These are phyloP conservation scores for Trichoderma oligosporum DNA, from an alignment of 2,329 filamentous ascomycete species.

Conservation along the genomic window DNA sequence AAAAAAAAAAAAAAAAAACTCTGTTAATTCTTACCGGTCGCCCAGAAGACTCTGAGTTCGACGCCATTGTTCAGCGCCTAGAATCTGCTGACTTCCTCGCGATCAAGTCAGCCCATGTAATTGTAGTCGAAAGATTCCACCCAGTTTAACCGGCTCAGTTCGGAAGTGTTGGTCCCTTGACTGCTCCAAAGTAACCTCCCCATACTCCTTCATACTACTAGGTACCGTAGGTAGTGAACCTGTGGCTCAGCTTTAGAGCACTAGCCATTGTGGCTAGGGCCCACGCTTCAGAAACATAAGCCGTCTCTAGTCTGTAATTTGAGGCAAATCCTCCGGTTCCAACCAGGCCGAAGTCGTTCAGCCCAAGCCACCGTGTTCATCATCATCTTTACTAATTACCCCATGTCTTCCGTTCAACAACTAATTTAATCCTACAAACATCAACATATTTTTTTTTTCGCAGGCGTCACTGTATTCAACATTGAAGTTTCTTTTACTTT, in stretches of 20 bases:
- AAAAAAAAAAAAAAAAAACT: no score
- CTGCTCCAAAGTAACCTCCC: constrained; percentile 2
- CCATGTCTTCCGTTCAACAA: constrained; percentile 1
- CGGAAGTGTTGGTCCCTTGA: background rate
- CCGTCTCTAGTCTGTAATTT: no score
- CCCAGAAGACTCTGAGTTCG: constrained; percentile 30
- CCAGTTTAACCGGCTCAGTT: constrained; percentile 5
- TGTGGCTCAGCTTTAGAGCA: constrained; percentile 13
- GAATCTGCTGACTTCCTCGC: constrained; percentile 13
- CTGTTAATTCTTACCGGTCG: constrained; percentile 30
- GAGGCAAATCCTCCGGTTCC: background rate
- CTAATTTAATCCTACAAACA: background rate
- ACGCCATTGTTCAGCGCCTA: constrained; percentile 33
- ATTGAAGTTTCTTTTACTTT: background rate
- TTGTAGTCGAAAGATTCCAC: constrained; percentile 8
- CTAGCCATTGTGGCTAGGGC: constrained; percentile 12
- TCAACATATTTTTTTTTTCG: background rate
- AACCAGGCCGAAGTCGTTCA: background rate
- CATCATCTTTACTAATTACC: constrained; percentile 4
- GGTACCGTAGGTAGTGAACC: no score
- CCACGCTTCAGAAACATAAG: background rate
- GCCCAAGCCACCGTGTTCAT: constrained; percentile 15
- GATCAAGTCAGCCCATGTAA: constrained; percentile 1
- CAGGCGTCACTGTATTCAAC: background rate
- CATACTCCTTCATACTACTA: no score